These are phyloP conservation scores for Arthroderma sp. DNA, from an alignment of 2,329 filamentous ascomycete species.

Conservation along the genomic window DNA sequence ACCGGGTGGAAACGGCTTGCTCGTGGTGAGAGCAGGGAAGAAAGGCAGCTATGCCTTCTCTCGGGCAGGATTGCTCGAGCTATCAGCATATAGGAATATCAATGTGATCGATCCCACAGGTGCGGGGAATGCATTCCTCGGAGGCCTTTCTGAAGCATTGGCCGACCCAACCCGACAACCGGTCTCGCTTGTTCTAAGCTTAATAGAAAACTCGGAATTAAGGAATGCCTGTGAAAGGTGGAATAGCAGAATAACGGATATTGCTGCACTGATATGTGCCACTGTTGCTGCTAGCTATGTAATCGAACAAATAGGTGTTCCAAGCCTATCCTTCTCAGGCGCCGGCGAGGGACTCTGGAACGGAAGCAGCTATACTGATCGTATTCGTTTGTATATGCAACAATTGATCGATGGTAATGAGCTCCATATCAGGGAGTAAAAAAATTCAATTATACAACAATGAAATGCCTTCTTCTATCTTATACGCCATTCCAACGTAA, in stretches of 20 bases:
- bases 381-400: constrained; percentile 32
- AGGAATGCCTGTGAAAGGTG: constrained; percentile 27
- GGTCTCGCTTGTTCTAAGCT: constrained; percentile 18
- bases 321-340: constrained; percentile 27
- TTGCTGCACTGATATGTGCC: constrained; percentile 63
- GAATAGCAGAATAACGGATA: constrained; percentile 37
- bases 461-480: constrained; percentile 2
- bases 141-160: constrained; percentile 45
- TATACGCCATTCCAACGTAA: constrained; percentile 1
- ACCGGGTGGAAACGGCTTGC: constrained; percentile 21
- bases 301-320: constrained; percentile 87
- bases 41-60: constrained; percentile 42
- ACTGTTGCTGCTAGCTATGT: constrained; percentile 79
- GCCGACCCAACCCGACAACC: constrained; percentile 29
- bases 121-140: constrained; percentile 81
- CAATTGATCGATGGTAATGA: constrained; percentile 21
- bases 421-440: neutral
- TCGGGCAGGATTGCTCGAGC: constrained; percentile 42
- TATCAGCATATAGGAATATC: constrained; percentile 59
- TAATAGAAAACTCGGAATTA: constrained; percentile 42
- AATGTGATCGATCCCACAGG: constrained; percentile 81
- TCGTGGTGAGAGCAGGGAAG: constrained; percentile 47
- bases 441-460: constrained; percentile 1
- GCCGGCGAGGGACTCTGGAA: constrained; percentile 32
- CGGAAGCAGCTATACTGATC: constrained; percentile 30